Evolutionary conservation across 1,284 basidiomycete genomes (phyloP).

Genomic region (Rhodotorula sp.): DNA sequence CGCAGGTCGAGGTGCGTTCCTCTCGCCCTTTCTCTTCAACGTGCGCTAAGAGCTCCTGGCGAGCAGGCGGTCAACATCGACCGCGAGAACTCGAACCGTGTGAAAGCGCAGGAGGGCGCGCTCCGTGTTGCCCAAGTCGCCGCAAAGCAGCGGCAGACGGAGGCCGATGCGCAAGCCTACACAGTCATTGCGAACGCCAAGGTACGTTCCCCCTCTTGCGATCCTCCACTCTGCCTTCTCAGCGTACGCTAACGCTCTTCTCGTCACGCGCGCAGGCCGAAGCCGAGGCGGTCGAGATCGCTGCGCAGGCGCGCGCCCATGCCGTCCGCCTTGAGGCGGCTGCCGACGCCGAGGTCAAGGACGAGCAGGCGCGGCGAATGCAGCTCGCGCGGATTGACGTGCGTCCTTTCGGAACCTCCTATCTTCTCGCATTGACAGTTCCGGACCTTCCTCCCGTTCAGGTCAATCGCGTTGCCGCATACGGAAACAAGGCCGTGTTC

Average conservation of each 20-base stretch:
- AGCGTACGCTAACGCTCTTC: background rate
- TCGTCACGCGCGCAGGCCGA: conserved; percentile 54
- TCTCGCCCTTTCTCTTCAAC: background rate
- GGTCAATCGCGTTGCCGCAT: conserved; percentile 61
- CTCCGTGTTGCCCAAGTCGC: background rate
- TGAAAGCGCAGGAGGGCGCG: conserved; percentile 74
- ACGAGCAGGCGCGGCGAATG: conserved; percentile 73
- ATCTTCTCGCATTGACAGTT: too few species aligned
- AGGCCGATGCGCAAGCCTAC: conserved; percentile 73
- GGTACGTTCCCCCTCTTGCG: conserved; percentile 41
- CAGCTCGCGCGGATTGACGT: conserved; percentile 57
- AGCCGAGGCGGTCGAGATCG: conserved; percentile 67
- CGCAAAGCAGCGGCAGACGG: conserved; percentile 54
- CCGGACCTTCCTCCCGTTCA: too few species aligned
- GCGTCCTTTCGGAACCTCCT: too few species aligned
- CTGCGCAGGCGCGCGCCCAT: conserved; percentile 68
- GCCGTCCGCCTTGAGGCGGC: conserved; percentile 65
- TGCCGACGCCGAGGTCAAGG: conserved; percentile 58
- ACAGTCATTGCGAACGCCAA: conserved; percentile 68
- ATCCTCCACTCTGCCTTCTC: too few species aligned
- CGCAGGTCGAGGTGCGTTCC: conserved; percentile 68
- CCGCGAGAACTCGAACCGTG: conserved; percentile 77
- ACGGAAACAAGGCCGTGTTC: conserved; percentile 68
- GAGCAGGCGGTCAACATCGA: conserved; percentile 65
- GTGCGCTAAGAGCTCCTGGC: background rate